Conservation (phyloP, 192 early-diverging fungal genomes). For the Chytriomyces sp. region DNA sequence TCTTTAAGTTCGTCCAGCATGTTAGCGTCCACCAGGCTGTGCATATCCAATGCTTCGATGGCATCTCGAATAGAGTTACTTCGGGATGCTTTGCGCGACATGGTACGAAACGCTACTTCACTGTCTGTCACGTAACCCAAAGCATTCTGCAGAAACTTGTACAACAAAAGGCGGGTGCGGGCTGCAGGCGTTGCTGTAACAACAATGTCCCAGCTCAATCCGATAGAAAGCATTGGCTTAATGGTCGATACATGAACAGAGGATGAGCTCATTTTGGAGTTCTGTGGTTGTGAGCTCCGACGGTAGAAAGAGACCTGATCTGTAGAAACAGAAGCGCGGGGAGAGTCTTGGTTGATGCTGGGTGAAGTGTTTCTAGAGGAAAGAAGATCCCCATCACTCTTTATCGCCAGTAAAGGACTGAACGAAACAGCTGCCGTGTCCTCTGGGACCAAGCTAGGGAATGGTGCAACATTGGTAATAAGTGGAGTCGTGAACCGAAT, state of each 20-base stretch:
- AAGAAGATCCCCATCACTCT: conserved; percentile 14
- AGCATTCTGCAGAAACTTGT: conserved; percentile 36
- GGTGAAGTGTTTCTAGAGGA: conserved; percentile 15
- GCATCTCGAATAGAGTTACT: background rate
- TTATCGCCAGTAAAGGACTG: background rate
- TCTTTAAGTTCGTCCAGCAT: conserved; percentile 32
- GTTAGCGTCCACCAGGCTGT: conserved; percentile 3
- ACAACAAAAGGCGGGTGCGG: conserved; percentile 24
- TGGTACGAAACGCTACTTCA: conserved; percentile 20
- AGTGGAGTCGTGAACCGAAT: background rate
- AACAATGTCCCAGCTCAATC: conserved; percentile 30
- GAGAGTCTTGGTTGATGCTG: conserved; percentile 2
- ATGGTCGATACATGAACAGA: background rate
- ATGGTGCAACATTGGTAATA: background rate
- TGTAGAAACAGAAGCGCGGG: conserved; percentile 15
- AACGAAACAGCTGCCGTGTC: background rate
- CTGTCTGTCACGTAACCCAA: conserved; percentile 35
- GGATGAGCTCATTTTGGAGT: background rate
- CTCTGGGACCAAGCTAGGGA: background rate
- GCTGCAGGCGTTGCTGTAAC: conserved; percentile 8
- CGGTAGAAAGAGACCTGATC: conserved; percentile 21
- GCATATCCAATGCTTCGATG: background rate
- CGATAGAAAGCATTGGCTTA: conserved; percentile 24
- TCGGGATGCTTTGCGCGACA: background rate
- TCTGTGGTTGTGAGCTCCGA: background rate